Conservation (phyloP, 2,329 filamentous ascomycete genomes). For the Rachicladosporium sp. region DNA sequence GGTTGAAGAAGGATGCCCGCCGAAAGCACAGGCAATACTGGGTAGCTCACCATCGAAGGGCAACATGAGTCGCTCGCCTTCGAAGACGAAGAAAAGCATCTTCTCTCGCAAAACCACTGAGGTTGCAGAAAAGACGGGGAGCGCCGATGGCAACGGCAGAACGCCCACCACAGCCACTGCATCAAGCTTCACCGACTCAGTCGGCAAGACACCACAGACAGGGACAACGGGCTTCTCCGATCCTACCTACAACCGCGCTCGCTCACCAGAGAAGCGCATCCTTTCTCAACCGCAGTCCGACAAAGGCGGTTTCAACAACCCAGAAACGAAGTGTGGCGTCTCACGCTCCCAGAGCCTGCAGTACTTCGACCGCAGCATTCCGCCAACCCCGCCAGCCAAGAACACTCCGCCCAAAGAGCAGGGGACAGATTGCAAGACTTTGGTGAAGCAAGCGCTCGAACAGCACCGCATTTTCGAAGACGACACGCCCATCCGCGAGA, state of each 20-base stretch:
- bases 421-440: neutral
- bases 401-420: slow-evolving; percentile 28
- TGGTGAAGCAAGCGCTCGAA: neutral
- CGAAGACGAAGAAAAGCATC: slow-evolving; percentile 15
- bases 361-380: slow-evolving; percentile 16
- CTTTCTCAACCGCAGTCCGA: slow-evolving; percentile 7
- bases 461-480: neutral
- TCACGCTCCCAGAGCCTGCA: slow-evolving; percentile 17
- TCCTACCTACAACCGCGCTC: slow-evolving; percentile 7
- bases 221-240: slow-evolving; percentile 8
- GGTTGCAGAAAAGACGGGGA: neutral
- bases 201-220: slow-evolving; percentile 8
- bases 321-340: slow-evolving; percentile 6
- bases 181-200: neutral
- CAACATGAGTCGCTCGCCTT: slow-evolving; percentile 14
- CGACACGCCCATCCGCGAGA: slow-evolving; percentile 1
- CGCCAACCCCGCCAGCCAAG: slow-evolving; percentile 33
- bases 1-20: slow-evolving; percentile 6
- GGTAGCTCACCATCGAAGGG: slow-evolving; percentile 16
- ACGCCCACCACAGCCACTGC: neutral
- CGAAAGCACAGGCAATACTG: slow-evolving; percentile 27
- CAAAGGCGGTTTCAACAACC: slow-evolving; percentile 4
- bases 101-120: slow-evolving; percentile 9
- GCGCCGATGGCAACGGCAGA: neutral
- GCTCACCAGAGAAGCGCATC: slow-evolving; percentile 7